phyloP scores from a whole-genome alignment of 2,329 filamentous ascomycete genomes.

The Sordariomycetes sp. region DNA sequence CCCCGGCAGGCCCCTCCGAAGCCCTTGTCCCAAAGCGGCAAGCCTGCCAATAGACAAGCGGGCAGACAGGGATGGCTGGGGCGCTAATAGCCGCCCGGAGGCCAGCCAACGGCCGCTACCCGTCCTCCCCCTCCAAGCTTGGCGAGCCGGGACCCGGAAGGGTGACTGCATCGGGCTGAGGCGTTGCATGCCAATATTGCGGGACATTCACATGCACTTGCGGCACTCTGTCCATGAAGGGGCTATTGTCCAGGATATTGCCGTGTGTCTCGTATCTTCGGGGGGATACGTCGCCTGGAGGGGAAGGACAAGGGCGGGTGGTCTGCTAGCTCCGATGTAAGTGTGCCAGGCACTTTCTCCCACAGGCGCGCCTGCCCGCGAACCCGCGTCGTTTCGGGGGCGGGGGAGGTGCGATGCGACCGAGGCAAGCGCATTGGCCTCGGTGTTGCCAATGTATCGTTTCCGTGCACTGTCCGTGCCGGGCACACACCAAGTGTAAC shows the following conservation, averaged over 20 bases:
- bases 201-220: too few relatives aligned
- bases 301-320: not conserved
- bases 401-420: not conserved
- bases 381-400: not conserved
- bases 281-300: not conserved
- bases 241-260: not conserved
- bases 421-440: not conserved
- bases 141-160: not conserved
- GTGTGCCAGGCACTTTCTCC: not conserved
- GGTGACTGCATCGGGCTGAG: not conserved
- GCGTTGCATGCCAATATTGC: not conserved
- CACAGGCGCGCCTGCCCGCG: not conserved
- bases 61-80: slow-evolving; percentile 3
- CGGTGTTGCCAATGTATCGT: not conserved
- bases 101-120: not conserved
- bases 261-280: not conserved
- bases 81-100: slow-evolving; percentile 3
- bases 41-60: slow-evolving; percentile 1
- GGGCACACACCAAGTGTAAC: not conserved
- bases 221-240: not conserved
- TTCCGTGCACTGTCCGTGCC: not conserved
- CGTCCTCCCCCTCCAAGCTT: not conserved
- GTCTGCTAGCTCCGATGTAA: not conserved
- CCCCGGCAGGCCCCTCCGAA: not conserved
- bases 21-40: slow-evolving; percentile 1